Conservation (phyloP, 352 stramenopile species). For the Phytophthora fragariaefolia region DNA sequence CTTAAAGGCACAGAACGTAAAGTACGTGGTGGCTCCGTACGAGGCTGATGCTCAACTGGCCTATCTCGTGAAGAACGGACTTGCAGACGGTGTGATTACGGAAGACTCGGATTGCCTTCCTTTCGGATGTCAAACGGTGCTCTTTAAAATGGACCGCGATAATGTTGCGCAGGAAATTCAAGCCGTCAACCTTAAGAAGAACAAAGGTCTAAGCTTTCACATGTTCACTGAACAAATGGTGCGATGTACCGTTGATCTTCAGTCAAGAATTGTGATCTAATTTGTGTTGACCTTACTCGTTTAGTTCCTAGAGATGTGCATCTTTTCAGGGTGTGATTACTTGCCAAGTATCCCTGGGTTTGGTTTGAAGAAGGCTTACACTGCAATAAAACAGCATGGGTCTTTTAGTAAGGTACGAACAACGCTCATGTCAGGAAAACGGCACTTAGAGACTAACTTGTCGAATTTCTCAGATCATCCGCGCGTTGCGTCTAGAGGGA, state of each 20-base stretch:
- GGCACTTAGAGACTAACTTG: background rate
- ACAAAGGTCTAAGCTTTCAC: constrained; percentile 75
- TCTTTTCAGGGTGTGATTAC: constrained; percentile 93
- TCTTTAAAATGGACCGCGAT: constrained; percentile 96
- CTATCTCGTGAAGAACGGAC: constrained; percentile 77
- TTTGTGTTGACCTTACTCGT: background rate
- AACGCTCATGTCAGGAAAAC: background rate
- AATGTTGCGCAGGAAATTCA: constrained; percentile 89
- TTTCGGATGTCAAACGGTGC: constrained; percentile 91
- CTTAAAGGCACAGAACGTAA: constrained; percentile 69
- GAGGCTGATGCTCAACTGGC: constrained; percentile 98
- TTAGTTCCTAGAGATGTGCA: constrained; percentile 92
- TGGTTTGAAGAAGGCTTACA: constrained; percentile 84
- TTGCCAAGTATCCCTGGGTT: constrained; percentile 80
- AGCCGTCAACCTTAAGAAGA: constrained; percentile 67
- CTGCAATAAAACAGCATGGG: constrained; percentile 75
- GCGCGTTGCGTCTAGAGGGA: constrained; percentile 65
- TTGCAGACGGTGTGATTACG: constrained; percentile 95
- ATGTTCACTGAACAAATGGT: constrained; percentile 91
- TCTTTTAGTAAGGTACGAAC: constrained; percentile 59
- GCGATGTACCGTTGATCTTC: constrained; percentile 2
- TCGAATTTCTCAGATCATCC: constrained; percentile 53
- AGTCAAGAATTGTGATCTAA: background rate
- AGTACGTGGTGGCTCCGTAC: constrained; percentile 96
- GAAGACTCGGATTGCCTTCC: constrained; percentile 96